Evolutionary conservation across 306 rosid species (phyloP).

Genomic region (Cucumis cinereus): DNA sequence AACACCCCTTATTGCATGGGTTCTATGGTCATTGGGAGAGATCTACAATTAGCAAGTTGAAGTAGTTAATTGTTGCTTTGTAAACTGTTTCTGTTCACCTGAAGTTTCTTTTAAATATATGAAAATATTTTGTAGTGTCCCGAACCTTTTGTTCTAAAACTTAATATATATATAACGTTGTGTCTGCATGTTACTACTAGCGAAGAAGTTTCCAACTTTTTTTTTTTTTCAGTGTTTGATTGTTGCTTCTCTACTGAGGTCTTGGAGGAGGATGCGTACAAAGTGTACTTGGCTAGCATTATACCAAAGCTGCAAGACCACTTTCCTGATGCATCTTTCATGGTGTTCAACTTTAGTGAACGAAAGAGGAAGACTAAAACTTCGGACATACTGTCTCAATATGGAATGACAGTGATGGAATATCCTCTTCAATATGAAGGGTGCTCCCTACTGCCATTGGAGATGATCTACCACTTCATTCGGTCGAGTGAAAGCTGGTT

Average conservation of each 20-base stretch:
- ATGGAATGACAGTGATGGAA: slow-evolving; percentile 98
- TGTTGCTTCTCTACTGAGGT: slow-evolving; percentile 90
- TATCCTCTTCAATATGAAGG: slow-evolving; percentile 91
- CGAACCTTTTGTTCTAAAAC: background rate
- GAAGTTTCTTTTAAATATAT: background rate
- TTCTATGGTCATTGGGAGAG: background rate
- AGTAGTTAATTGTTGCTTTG: background rate
- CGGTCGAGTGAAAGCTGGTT: slow-evolving; percentile 98
- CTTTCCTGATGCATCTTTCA: slow-evolving; percentile 90
- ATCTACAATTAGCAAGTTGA: background rate
- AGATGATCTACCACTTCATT: slow-evolving; percentile 96
- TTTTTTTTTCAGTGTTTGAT: slow-evolving; percentile 59
- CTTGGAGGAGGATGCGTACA: slow-evolving; percentile 85
- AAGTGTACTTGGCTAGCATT: slow-evolving; percentile 73
- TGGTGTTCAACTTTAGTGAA: slow-evolving; percentile 95
- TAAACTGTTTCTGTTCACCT: background rate
- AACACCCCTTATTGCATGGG: background rate
- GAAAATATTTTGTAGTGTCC: background rate
- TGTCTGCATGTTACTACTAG: background rate
- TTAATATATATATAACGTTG: background rate
- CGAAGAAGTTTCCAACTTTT: background rate
- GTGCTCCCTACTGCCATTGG: slow-evolving; percentile 78
- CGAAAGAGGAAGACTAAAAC: slow-evolving; percentile 65
- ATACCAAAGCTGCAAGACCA: slow-evolving; percentile 81
- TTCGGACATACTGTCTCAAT: slow-evolving; percentile 73